These are phyloP conservation scores for Mycena indigotica DNA, from an alignment of 768 basidiomycete genomes.

Conservation along the genomic window DNA sequence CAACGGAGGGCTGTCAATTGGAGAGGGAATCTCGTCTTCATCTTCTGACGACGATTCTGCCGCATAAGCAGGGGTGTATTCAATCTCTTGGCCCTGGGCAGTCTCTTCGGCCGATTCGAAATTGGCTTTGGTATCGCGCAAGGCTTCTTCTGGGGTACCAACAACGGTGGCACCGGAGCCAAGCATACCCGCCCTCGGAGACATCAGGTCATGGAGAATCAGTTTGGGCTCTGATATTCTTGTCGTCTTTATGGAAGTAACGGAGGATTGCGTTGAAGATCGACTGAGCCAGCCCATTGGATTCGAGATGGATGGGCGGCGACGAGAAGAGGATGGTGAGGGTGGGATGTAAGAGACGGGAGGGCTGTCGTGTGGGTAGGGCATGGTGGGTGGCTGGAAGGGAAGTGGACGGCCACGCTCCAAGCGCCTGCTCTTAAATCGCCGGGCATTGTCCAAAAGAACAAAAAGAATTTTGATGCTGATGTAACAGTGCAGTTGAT, in stretches of 20 bases:
- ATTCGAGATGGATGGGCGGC: slow-evolving; percentile 43
- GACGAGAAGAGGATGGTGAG: slow-evolving; percentile 29
- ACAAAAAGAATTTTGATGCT: too few relatives aligned
- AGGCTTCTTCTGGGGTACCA: slow-evolving; percentile 78
- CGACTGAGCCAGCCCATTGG: slow-evolving; percentile 58
- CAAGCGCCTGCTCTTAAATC: too few relatives aligned
- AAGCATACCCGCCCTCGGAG: slow-evolving; percentile 51
- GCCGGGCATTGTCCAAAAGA: slow-evolving; percentile 12
- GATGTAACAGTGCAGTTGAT: too few relatives aligned
- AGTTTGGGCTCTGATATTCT: slow-evolving; percentile 48
- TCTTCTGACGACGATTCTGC: slow-evolving; percentile 16
- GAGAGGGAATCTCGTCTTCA: slow-evolving; percentile 31
- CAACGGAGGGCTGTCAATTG: slow-evolving; percentile 52
- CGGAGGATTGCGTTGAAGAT: slow-evolving; percentile 34
- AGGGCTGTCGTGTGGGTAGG: slow-evolving; percentile 16
- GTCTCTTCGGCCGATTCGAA: slow-evolving; percentile 33
- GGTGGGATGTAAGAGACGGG: slow-evolving; percentile 27
- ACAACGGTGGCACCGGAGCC: slow-evolving; percentile 79
- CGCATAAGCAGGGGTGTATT: slow-evolving; percentile 13
- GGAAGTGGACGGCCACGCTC: neutral
- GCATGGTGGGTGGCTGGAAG: slow-evolving; percentile 30
- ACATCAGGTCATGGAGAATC: slow-evolving; percentile 39
- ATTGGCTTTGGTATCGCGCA: slow-evolving; percentile 52
- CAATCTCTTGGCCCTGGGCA: slow-evolving; percentile 9
- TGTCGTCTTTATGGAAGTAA: slow-evolving; percentile 30